Percentiles rank a stretch among this genome's conserved stretches.
Evolutionary conservation across 2,329 filamentous ascomycete genomes (phyloP).

Genomic region (Trichoderma harzianum): DNA sequence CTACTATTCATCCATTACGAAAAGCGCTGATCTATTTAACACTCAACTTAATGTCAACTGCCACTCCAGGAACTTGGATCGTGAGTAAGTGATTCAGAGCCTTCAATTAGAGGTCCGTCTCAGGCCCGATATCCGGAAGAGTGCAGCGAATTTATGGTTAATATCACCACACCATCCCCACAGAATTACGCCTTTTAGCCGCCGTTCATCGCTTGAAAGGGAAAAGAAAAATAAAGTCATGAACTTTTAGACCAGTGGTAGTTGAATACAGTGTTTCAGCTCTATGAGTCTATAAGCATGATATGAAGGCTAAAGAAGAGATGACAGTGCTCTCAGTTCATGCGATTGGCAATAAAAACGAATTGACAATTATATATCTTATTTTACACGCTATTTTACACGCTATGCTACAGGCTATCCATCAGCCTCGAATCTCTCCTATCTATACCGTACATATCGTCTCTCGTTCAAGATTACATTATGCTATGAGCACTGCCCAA

Average conservation of each 20-base stretch:
- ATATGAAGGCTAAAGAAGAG: not conserved
- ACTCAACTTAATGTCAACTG: not conserved
- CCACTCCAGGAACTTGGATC: not conserved
- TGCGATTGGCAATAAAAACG: not conserved
- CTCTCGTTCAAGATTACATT: not conserved
- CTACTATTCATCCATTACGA: not conserved
- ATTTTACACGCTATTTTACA: constrained; percentile 7
- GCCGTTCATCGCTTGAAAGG: not conserved
- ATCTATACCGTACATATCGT: not conserved
- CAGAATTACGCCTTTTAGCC: not conserved
- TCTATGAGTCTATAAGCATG: not conserved
- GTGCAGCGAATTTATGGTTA: not conserved
- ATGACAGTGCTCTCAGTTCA: not conserved
- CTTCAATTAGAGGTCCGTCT: not conserved
- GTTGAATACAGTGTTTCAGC: not conserved
- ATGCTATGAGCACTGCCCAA: not conserved
- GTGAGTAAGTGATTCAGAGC: not conserved
- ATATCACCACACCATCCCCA: not conserved
- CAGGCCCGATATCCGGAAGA: not conserved
- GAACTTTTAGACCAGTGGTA: not conserved
- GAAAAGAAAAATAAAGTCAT: not conserved
- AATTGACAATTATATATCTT: not conserved
- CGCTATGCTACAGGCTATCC: not conserved
- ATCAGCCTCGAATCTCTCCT: not conserved
- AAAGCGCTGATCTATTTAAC: not conserved